Base-by-base conservation (phyloP, 768 basidiomycete genomes). In the Boletus subparvulus region DNA sequence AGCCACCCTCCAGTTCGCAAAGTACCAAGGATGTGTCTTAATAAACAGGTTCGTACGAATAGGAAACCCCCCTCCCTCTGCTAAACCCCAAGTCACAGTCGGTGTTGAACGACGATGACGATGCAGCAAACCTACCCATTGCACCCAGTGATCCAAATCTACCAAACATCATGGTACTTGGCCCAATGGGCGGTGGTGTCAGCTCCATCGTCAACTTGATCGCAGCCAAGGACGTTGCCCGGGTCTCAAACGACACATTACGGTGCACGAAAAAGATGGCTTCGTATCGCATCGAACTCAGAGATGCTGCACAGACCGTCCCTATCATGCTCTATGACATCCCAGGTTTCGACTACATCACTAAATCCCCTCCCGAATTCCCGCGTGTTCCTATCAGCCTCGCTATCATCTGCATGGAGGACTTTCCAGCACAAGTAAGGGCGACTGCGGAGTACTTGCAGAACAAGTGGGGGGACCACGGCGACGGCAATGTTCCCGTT, bases 151-250 rank as follows among this genome's bases (percentile, higher is more conserved):
- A 52, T 8, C 47, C 62, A 24, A 56, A 6, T 7, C 42, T 56
- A 16, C 65, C 63, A 11, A 68, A 67, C 21, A 30, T 72, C 9
- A 52, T 70, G 39, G 66, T 70, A 6, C 50, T 71, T 13, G 69
- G 69, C 33, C 65, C 63, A 24, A 56, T 43, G 19, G 68, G 70
- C 13, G 63, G 63, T 21, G 69, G 69, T 12, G 61, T 56, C 52
- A 70, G 70, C 44, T 67, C 69, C 39, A 56, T 70, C 46, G 64
- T 70, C 68, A 72, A 72, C 59, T 39, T 70, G 54, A 72, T 70
- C 46, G 61, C 63, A 32, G 62, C 65, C 49, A 50, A 55, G 28
- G 50, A 56, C 2, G 51, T 67, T 3, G 61, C 70, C 51, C 36
- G 2, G 6, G 65, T 65, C 10, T 69, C 67, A 1, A 60, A 60